A percentile compares a stretch with the other conserved stretches of the same genome.
Conservation (phyloP, 768 basidiomycete species). For the Butyriboletus loyo region DNA sequence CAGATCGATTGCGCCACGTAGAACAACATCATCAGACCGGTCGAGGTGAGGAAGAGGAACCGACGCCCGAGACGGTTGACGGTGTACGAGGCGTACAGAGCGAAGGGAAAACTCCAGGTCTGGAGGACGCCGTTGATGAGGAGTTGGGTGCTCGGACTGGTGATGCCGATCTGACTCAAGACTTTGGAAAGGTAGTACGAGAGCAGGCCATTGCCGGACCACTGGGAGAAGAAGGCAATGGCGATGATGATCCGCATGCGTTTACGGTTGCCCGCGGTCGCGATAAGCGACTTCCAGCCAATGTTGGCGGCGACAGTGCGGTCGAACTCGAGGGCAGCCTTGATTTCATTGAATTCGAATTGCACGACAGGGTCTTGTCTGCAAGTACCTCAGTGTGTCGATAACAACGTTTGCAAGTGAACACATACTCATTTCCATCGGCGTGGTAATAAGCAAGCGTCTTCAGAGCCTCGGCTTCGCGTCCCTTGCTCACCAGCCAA, state of each 20-base stretch:
- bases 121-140: conserved; percentile 63
- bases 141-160: conserved; percentile 48
- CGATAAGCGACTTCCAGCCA: conserved; percentile 66
- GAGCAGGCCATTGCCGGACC: conserved; percentile 72
- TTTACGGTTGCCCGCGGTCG: conserved; percentile 64
- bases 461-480: conserved; percentile 60
- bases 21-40: conserved; percentile 56
- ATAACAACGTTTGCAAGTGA: background rate
- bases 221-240: conserved; percentile 70
- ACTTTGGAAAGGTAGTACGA: conserved; percentile 74
- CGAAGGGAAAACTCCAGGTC: conserved; percentile 32
- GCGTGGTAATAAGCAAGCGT: conserved; percentile 82
- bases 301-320: conserved; percentile 53
- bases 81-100: conserved; percentile 13
- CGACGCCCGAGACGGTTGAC: conserved; percentile 69
- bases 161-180: conserved; percentile 62
- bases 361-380: conserved; percentile 63
- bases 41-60: conserved; percentile 59
- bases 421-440: conserved; percentile 57
- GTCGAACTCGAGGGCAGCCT: conserved; percentile 72
- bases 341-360: conserved; percentile 81
- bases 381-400: background rate
- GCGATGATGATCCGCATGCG: conserved; percentile 67
- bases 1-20: conserved; percentile 69
- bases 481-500: conserved; percentile 75